Conservation (phyloP, 768 basidiomycete genomes). For the Tremella fuciformis region DNA sequence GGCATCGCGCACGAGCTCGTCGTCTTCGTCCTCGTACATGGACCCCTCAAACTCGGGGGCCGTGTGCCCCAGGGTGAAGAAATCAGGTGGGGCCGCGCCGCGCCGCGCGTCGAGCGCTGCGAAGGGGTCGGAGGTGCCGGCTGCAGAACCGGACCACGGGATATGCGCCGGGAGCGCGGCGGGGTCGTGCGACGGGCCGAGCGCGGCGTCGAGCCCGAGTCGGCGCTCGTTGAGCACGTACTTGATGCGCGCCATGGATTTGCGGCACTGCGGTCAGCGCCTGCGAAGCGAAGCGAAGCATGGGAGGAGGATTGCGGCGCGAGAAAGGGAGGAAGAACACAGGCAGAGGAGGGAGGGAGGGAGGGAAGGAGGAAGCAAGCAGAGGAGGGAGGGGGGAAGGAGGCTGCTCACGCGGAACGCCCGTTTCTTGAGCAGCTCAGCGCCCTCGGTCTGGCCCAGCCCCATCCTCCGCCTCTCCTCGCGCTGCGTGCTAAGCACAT, state of each 20-base stretch:
- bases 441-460: constrained; percentile 40
- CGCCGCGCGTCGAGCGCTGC: constrained; percentile 15
- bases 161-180: neutral
- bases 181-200: constrained; percentile 25
- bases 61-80: neutral
- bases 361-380: neutral
- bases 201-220: constrained; percentile 73
- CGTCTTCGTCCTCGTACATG: too few species aligned
- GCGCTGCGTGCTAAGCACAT: constrained; percentile 80
- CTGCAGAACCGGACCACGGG: constrained; percentile 24
- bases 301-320: neutral
- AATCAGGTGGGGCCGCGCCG: constrained; percentile 4
- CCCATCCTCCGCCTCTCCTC: constrained; percentile 70
- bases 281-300: neutral
- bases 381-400: neutral
- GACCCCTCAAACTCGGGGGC: too few species aligned
- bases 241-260: constrained; percentile 96
- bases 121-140: constrained; percentile 12
- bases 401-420: constrained; percentile 41
- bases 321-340: too few species aligned
- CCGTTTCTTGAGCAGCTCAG: constrained; percentile 40
- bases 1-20: too few species aligned
- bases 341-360: too few species aligned
- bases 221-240: constrained; percentile 85
- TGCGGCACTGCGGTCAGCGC: constrained; percentile 64